Percentiles rank a stretch among this genome's conserved stretches.
phyloP scores from a whole-genome alignment of 2,329 filamentous ascomycete genomes.

The Trichoderma polysporum region DNA sequence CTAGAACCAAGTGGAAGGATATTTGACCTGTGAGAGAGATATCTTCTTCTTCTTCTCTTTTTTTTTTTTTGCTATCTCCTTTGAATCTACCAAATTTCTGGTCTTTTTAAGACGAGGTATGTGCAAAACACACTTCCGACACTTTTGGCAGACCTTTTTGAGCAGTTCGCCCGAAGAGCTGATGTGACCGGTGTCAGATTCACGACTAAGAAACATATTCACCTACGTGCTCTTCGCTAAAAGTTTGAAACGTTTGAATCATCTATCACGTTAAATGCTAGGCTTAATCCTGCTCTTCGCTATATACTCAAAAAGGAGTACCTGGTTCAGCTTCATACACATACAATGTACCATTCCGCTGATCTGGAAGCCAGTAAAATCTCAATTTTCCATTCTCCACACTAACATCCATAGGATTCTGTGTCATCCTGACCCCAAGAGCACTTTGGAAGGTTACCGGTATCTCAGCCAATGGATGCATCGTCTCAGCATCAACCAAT shows the following conservation, averaged over 20 bases:
- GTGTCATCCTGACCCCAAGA: slow-evolving; percentile 42
- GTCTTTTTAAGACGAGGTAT: no score
- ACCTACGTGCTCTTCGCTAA: not conserved
- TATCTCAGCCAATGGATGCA: slow-evolving; percentile 47
- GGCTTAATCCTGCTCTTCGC: slow-evolving; percentile 13
- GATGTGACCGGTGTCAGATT: not conserved
- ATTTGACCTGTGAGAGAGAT: no score
- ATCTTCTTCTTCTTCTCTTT: no score
- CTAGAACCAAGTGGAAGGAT: no score
- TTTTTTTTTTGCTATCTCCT: no score
- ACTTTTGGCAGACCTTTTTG: no score
- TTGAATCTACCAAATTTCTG: no score
- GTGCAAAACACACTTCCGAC: no score
- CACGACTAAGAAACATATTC: not conserved
- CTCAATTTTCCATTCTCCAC: slow-evolving; percentile 45
- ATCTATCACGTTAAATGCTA: no score
- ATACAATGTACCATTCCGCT: slow-evolving; percentile 47
- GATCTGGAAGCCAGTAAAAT: slow-evolving; percentile 49
- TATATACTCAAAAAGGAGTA: slow-evolving; percentile 25
- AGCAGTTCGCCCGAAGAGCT: no score
- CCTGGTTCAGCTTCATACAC: slow-evolving; percentile 43
- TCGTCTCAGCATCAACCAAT: slow-evolving; percentile 45
- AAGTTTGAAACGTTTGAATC: fast-evolving
- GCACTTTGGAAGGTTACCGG: slow-evolving; percentile 44
- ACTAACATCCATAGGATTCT: slow-evolving; percentile 50